Percentiles rank a stretch among this genome's conserved stretches.
Evolutionary conservation across 495 filamentous ascomycete genomes (phyloP).

Genomic region (Hypoxylon fragiforme): DNA sequence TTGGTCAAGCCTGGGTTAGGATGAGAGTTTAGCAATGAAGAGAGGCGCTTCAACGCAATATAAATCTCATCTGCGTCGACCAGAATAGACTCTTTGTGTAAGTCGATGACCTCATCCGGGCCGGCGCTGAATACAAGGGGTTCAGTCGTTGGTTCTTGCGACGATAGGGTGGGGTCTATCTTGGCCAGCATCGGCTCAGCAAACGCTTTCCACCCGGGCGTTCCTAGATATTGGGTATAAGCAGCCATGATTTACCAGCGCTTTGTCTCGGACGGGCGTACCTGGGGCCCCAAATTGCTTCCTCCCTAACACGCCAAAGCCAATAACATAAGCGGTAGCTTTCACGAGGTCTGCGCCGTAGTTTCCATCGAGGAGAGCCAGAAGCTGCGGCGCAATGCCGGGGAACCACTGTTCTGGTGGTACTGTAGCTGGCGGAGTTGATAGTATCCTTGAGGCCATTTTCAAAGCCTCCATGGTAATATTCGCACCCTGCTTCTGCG

Average conservation of each 20-base stretch:
- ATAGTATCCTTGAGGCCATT: slow-evolving; percentile 65
- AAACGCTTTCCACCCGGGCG: slow-evolving; percentile 70
- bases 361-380: slow-evolving; percentile 66
- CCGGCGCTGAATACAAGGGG: slow-evolving; percentile 26
- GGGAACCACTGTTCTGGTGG: slow-evolving; percentile 62
- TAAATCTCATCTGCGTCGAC: slow-evolving; percentile 48
- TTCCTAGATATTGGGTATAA: slow-evolving; percentile 42
- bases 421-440: slow-evolving; percentile 63
- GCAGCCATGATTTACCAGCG: not conserved
- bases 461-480: slow-evolving; percentile 75
- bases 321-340: slow-evolving; percentile 72
- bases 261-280: slow-evolving; percentile 30
- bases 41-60: slow-evolving; percentile 59
- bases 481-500: slow-evolving; percentile 58
- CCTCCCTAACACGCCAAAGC: slow-evolving; percentile 70
- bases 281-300: slow-evolving; percentile 68
- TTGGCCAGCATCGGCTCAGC: slow-evolving; percentile 64
- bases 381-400: slow-evolving; percentile 66
- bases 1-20: slow-evolving; percentile 75
- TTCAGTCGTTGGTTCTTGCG: slow-evolving; percentile 4
- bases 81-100: slow-evolving; percentile 45
- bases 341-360: slow-evolving; percentile 65
- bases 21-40: slow-evolving; percentile 63
- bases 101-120: slow-evolving; percentile 43
- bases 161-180: slow-evolving; percentile 58